Conservation (phyloP, 2,329 filamentous ascomycete species). For the Aspergillus bombycis region DNA sequence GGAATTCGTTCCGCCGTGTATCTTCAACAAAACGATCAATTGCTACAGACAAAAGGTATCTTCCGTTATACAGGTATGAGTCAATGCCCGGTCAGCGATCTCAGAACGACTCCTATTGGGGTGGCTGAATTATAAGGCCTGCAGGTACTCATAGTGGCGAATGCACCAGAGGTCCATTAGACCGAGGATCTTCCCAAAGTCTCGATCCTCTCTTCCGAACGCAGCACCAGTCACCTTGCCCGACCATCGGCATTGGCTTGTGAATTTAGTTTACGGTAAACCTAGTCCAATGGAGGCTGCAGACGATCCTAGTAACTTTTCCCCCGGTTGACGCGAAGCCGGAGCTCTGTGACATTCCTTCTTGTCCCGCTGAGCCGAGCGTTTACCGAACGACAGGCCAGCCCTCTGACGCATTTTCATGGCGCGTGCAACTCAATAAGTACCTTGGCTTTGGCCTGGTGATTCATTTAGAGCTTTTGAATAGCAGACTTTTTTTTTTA, state of each 20-base stretch:
- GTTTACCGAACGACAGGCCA: slow-evolving; percentile 40
- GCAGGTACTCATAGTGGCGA: slow-evolving; percentile 20
- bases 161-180: slow-evolving; percentile 32
- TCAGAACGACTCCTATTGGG: neutral
- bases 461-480: slow-evolving; percentile 16
- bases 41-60: neutral
- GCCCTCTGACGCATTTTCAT: slow-evolving; percentile 32
- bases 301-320: slow-evolving; percentile 5
- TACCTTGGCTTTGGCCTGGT: slow-evolving; percentile 36
- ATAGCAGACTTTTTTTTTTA: slow-evolving; percentile 15
- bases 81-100: neutral
- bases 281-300: slow-evolving; percentile 9
- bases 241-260: slow-evolving; percentile 32
- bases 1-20: neutral
- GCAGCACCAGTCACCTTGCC: slow-evolving; percentile 26
- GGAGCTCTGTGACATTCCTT: slow-evolving; percentile 26
- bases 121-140: slow-evolving; percentile 3
- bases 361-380: slow-evolving; percentile 43
- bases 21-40: neutral
- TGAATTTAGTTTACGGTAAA: slow-evolving; percentile 26
- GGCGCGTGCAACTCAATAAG: slow-evolving; percentile 36
- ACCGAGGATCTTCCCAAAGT: slow-evolving; percentile 40
- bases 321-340: slow-evolving; percentile 24
- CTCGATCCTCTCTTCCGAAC: slow-evolving; percentile 44
- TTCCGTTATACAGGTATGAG: neutral